Evolutionary conservation across 176 grass and related monocot genomes (phyloP).

Genomic region (Dactylis glomerata): DNA sequence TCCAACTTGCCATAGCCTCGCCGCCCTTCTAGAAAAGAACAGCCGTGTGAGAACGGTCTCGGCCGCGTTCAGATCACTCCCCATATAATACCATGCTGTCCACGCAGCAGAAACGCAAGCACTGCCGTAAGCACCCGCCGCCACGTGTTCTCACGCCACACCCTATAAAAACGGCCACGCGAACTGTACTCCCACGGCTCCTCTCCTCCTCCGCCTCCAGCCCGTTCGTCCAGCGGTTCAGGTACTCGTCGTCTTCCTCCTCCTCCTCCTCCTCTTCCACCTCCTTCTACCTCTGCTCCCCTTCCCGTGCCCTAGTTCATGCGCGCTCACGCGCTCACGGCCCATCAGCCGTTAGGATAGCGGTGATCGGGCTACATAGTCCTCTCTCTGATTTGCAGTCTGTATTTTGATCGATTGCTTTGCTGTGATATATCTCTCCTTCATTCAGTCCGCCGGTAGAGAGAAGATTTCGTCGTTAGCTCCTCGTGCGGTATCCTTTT

Average conservation of each 20-base stretch:
- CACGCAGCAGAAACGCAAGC: slow-evolving; percentile 2
- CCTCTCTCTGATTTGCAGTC: background rate
- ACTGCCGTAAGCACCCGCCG: slow-evolving; percentile 8
- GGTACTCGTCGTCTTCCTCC: background rate
- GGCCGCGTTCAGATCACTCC: background rate
- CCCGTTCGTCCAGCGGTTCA: background rate
- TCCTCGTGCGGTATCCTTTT: background rate
- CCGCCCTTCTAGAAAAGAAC: background rate
- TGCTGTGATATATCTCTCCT: too few relatives aligned
- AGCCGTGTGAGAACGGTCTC: background rate
- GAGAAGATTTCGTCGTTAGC: too few relatives aligned
- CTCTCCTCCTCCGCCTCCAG: background rate
- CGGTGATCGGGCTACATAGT: background rate
- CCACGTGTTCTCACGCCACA: background rate
- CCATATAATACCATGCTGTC: too few relatives aligned
- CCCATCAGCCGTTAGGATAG: background rate
- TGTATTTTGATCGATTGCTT: background rate
- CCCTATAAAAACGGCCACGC: background rate
- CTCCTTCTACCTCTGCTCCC: too few relatives aligned
- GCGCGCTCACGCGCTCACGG: background rate
- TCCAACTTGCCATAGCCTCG: background rate
- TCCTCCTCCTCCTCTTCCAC: background rate
- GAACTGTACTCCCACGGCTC: background rate
- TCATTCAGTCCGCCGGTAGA: background rate
- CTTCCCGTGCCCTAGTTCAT: background rate